Percentiles rank a stretch among this genome's conserved stretches.
These are phyloP conservation scores for Nigrograna mackinnonii DNA, from an alignment of 2,329 filamentous ascomycete species.

Conservation along the genomic window DNA sequence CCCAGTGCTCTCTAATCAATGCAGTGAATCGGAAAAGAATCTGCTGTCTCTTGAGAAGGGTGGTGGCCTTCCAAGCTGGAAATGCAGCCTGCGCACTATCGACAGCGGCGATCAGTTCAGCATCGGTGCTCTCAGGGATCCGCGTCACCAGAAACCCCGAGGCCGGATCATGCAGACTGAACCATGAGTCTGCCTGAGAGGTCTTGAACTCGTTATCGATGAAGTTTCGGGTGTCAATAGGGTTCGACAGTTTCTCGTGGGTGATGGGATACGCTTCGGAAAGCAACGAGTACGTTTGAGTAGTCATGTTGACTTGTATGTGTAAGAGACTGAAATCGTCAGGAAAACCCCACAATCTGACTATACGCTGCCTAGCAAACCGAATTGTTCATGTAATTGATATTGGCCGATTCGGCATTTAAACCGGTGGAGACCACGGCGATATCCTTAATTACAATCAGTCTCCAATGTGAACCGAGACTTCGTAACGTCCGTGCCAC, in stretches of 20 bases:
- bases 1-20: conserved; percentile 83
- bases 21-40: conserved; percentile 87
- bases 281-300: too few species aligned
- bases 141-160: conserved; percentile 85
- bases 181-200: conserved; percentile 71
- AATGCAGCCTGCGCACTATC: conserved; percentile 78
- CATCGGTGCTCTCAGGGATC: conserved; percentile 79
- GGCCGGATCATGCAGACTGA: conserved; percentile 80
- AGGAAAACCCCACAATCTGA: too few species aligned
- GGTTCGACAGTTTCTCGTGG: conserved; percentile 70
- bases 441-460: too few species aligned
- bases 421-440: too few species aligned
- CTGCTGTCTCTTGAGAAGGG: conserved; percentile 74
- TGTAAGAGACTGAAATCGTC: too few species aligned
- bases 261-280: conserved; percentile 68
- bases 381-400: too few species aligned
- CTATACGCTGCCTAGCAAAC: too few species aligned
- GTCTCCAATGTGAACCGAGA: too few species aligned
- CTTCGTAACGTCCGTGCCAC: too few species aligned
- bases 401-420: too few species aligned
- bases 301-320: too few species aligned
- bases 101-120: conserved; percentile 74
- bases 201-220: conserved; percentile 77
- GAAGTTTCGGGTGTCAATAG: conserved; percentile 78
- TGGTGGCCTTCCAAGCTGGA: conserved; percentile 72